Percentiles rank a stretch among this genome's conserved stretches.
Evolutionary conservation across 2,329 filamentous ascomycete genomes (phyloP).

Genomic region (Stagonosporopsis tanaceti): DNA sequence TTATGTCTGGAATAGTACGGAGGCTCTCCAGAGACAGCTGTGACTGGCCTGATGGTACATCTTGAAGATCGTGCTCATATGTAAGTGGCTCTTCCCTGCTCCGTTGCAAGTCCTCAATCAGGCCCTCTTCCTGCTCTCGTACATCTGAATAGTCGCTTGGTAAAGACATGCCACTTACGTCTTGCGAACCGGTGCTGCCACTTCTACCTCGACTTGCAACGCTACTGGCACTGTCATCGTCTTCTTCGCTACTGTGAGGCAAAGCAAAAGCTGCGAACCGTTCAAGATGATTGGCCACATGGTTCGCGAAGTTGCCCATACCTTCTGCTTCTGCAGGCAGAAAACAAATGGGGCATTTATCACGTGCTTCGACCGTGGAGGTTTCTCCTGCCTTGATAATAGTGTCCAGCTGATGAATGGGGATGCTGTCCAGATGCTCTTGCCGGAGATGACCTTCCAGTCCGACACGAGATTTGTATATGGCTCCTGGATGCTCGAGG

Average conservation of each 20-base stretch:
- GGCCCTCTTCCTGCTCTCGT: not conserved
- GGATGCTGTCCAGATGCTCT: conserved; percentile 40
- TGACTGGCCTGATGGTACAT: not conserved
- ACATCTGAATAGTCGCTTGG: conserved; percentile 22
- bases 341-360: conserved; percentile 45
- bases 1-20: conserved; percentile 37
- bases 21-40: conserved; percentile 36
- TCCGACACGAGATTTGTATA: conserved; percentile 35
- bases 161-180: conserved; percentile 28
- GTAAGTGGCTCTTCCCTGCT: not conserved
- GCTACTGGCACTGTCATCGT: conserved; percentile 42
- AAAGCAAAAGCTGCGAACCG: conserved; percentile 46
- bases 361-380: conserved; percentile 40
- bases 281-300: conserved; percentile 50
- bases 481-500: conserved; percentile 41
- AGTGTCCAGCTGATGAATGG: conserved; percentile 37
- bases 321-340: conserved; percentile 33
- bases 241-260: conserved; percentile 39
- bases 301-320: conserved; percentile 40
- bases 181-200: conserved; percentile 28
- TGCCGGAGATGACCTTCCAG: conserved; percentile 42
- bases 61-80: not conserved
- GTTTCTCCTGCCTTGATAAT: conserved; percentile 47
- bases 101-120: not conserved
- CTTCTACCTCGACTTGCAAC: conserved; percentile 39